These are phyloP conservation scores for Elaeagnus macrophylla DNA, from an alignment of 306 rosid genomes.

Conservation along the genomic window DNA sequence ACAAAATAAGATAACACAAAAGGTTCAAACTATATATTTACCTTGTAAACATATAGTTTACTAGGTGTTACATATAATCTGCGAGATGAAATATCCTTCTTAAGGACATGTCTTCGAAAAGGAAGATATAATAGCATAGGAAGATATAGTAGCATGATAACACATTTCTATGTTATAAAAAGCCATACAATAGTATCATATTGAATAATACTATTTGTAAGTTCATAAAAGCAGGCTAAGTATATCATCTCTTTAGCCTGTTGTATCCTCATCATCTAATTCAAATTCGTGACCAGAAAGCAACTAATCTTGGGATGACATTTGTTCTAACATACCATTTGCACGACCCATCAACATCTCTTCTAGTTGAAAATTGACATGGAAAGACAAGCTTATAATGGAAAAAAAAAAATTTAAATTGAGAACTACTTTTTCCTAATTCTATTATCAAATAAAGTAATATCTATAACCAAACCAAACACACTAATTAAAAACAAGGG, in stretches of 20 bases:
- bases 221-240: constrained; percentile 73
- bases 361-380: constrained; percentile 31
- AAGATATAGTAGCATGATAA: constrained; percentile 59
- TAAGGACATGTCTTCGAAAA: constrained; percentile 55
- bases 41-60: constrained; percentile 80
- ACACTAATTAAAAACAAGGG: no score
- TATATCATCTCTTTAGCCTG: constrained; percentile 49
- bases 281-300: constrained; percentile 42
- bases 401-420: no score
- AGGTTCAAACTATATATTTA: constrained; percentile 7
- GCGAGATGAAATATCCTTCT: constrained; percentile 66
- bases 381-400: no score
- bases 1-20: constrained; percentile 2
- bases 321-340: constrained; percentile 44
- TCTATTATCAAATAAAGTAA: no score
- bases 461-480: no score
- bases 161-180: constrained; percentile 67
- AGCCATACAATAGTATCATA: constrained; percentile 83
- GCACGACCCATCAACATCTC: constrained; percentile 65
- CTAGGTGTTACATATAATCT: constrained; percentile 66
- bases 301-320: constrained; percentile 38
- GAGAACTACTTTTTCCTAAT: no score
- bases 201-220: constrained; percentile 41
- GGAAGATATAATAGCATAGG: constrained; percentile 88
- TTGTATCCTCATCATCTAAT: constrained; percentile 38